Base-by-base conservation (phyloP, 495 filamentous ascomycete species). In the Hyaloscypha finlandica region DNA sequence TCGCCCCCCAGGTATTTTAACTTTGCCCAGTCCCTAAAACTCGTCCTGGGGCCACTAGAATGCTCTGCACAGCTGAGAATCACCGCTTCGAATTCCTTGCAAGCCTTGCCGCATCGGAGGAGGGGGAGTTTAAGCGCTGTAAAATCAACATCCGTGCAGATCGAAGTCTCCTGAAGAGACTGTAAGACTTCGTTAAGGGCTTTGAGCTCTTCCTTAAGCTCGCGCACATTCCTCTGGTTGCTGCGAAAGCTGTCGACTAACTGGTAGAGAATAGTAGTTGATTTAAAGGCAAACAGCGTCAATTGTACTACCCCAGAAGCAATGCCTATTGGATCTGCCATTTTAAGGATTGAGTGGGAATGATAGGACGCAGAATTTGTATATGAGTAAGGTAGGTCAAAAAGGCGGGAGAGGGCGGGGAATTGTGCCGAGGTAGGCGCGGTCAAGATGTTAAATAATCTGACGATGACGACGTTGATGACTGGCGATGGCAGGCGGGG, bases 141-240 rank as follows among this genome's bases (percentile, higher is more conserved):
- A 58, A 77, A 57, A 63, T 74, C 68, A 11, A 35, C 51, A 37
- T 70, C 65, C 9, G 61, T 65, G 31, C 31, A 59, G 31, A 42
- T 19, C n/a, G 56, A 72, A n/a, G 68, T 70, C 12, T 81, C 73
- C 33, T 42, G 61, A 56, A 83, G 77, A 31, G 74, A 61, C 9
- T 25, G 39, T 29, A 83, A 71, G 45, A 79, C 77, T n/a, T n/a
- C 75, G 65, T 61, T 74, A 6, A 83, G 67, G 42, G 76, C 75
- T 57, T 79, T 70, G 11, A 81, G 71, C 68, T 83, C 81, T 19
- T 74, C 72, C 59, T 73, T 60, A 53, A 84, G 77, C 25, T 82
- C 77, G 54, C 78, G 76, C 31, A 81, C 75, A 37, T 66, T 72
- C 56, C 74, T 77, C 56, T 74, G 72, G 62, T 78, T 75, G 35